Evolutionary conservation across 2,329 filamentous ascomycete species (phyloP).

Genomic region (Trichoderma oligosporum): DNA sequence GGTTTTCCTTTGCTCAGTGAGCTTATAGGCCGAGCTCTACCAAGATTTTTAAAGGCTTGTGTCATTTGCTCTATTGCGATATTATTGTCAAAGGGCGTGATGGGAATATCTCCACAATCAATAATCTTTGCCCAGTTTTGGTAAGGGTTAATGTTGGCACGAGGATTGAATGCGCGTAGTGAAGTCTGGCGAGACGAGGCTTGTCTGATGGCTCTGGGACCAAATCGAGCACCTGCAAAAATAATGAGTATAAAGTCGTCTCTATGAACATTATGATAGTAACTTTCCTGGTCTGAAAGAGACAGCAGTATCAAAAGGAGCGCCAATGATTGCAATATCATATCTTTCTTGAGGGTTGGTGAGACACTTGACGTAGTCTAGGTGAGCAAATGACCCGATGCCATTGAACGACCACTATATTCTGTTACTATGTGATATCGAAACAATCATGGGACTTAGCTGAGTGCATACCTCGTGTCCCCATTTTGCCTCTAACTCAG

Average conservation of each 20-base stretch:
- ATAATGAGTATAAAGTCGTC: conserved; percentile 3
- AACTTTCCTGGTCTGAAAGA: conserved; percentile 60
- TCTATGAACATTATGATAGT: conserved; percentile 31
- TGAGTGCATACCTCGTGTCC: conserved; percentile 48
- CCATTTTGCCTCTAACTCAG: conserved; percentile 56
- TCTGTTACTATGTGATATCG: background rate
- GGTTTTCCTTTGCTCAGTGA: conserved; percentile 34
- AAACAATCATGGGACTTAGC: background rate
- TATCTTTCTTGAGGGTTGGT: conserved; percentile 60
- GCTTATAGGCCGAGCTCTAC: conserved; percentile 34
- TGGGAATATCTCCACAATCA: conserved; percentile 87
- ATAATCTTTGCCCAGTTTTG: conserved; percentile 74
- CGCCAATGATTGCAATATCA: conserved; percentile 69
- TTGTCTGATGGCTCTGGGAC: conserved; percentile 80
- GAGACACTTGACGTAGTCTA: conserved; percentile 65
- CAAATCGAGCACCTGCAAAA: conserved; percentile 68
- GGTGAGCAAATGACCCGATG: conserved; percentile 71
- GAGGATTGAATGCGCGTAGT: conserved; percentile 74
- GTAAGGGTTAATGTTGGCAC: conserved; percentile 81
- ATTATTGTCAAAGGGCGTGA: conserved; percentile 81
- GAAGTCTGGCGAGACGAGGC: conserved; percentile 77
- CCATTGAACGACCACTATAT: conserved; percentile 57
- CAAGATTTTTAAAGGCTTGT: conserved; percentile 70
- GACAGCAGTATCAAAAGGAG: conserved; percentile 71
- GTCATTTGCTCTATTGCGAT: conserved; percentile 81